Conservation (phyloP, 164 flowering plant genomes). For the Piper longum region DNA sequence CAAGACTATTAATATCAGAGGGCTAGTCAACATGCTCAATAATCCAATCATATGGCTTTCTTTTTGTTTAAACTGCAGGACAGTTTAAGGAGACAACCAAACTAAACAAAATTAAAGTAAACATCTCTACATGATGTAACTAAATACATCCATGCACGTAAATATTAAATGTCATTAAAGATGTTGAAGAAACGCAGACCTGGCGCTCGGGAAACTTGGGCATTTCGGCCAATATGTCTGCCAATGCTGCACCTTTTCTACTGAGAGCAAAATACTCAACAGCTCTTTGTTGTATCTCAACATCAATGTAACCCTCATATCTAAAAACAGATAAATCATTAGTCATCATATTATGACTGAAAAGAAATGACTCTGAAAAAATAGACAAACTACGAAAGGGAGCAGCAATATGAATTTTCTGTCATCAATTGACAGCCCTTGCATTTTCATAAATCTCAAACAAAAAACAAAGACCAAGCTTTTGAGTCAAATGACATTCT, state of each 20-base stretch:
- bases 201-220: slow-evolving; percentile 98
- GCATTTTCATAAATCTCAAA: background rate
- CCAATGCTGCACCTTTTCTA: slow-evolving; percentile 72
- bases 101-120: background rate
- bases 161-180: no score
- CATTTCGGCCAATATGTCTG: slow-evolving; percentile 96
- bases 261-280: slow-evolving; percentile 82
- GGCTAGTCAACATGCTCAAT: no score
- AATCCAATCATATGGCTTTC: background rate
- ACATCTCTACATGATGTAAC: background rate
- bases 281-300: slow-evolving; percentile 96
- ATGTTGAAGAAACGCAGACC: slow-evolving; percentile 21
- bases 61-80: no score
- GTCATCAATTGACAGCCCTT: background rate
- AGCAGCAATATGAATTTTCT: no score
- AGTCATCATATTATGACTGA: background rate
- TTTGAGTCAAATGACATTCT: background rate
- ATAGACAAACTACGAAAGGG: no score
- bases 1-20: no score
- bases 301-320: slow-evolving; percentile 95
- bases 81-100: no score
- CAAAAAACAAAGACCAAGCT: background rate
- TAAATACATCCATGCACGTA: background rate
- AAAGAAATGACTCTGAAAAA: no score
- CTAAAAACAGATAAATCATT: slow-evolving; percentile 19